Conservation (phyloP, 148 eudicot species). For the Mesembryanthemum crystallinum region DNA sequence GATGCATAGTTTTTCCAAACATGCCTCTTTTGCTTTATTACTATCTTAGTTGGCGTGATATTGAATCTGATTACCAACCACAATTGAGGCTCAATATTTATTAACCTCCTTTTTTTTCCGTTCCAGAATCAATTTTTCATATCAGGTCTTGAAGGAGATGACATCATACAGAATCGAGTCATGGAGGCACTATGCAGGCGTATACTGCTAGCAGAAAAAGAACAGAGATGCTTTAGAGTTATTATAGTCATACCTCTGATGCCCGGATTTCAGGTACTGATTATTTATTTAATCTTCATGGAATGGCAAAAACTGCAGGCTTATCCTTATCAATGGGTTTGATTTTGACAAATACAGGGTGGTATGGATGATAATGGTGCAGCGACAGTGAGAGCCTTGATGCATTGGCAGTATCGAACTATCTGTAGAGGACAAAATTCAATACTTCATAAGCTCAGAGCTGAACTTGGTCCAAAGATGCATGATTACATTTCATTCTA, state of each 20-base stretch:
- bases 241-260: slow-evolving; percentile 85
- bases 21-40: neutral
- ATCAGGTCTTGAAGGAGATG: slow-evolving; percentile 91
- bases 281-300: slow-evolving; percentile 6
- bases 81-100: neutral
- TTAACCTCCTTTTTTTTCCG: slow-evolving; percentile 15
- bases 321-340: slow-evolving; percentile 19
- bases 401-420: slow-evolving; percentile 99
- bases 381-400: slow-evolving; percentile 93
- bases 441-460: slow-evolving; percentile 62
- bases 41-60: neutral
- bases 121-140: slow-evolving; percentile 97
- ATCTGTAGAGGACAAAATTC: slow-evolving; percentile 89
- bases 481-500: slow-evolving; percentile 89
- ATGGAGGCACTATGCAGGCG: slow-evolving; percentile 76
- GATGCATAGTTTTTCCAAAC: slow-evolving; percentile 13
- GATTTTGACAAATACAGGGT: slow-evolving; percentile 50
- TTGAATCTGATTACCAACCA: slow-evolving; percentile 22
- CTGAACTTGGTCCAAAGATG: slow-evolving; percentile 64
- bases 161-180: slow-evolving; percentile 71
- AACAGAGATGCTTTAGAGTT: slow-evolving; percentile 80
- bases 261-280: slow-evolving; percentile 93
- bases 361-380: slow-evolving; percentile 97
- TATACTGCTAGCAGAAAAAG: slow-evolving; percentile 67
- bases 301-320: neutral